Evolutionary conservation across 257 asterid genomes (phyloP), one percentile per base, ranked within the genome.

Genomic region (Phtheirospermum japonicum): DNA sequence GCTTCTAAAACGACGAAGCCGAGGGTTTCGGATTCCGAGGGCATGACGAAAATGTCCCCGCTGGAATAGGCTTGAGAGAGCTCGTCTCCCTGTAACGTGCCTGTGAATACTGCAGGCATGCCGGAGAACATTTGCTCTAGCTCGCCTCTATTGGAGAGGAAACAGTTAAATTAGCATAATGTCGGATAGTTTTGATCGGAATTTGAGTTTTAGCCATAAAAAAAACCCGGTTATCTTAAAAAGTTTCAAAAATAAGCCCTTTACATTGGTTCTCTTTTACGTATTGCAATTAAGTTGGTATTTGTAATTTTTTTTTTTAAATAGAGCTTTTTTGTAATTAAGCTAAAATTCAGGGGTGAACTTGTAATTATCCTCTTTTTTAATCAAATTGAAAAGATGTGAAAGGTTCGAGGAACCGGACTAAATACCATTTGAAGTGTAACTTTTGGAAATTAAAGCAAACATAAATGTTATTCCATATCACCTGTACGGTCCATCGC

Each of bases 401-500:
- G 28, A 23, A 23, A 23, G 28, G 3, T 23, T 23, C 28, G 28
- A 23, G 28, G 28, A 23, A 23, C 28, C 28, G 28, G 28, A 23
- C 28, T 23, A 23, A 23, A 23, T 23, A 23, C 28, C 28, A 23
- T 23, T 23, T 23, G 28, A 23, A 23, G 28, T 23, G 28, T 23
- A 23, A 23, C 28, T 23, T 23, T 23, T 23, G 28, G 39, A 33
- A 33, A 33, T 33, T 33, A 4, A 6, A 31, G 31, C n/a, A 43
- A 50, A 8, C 7, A 23, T 26, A 37, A 20, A 26, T 18, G 9
- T n/a, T 30, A 16, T 51, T 30, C 32, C 1, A 42, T 54, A 76
- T 82, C 69, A 93, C 99, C 94, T 85, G 85, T 83, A 84, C 7
- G 99, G 99, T n/a, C 97, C 99, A 30, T 93, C 99, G 26, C 99